Base-by-base conservation (phyloP, 192 early-diverging fungal species). In the Cetraspora pellucida region DNA sequence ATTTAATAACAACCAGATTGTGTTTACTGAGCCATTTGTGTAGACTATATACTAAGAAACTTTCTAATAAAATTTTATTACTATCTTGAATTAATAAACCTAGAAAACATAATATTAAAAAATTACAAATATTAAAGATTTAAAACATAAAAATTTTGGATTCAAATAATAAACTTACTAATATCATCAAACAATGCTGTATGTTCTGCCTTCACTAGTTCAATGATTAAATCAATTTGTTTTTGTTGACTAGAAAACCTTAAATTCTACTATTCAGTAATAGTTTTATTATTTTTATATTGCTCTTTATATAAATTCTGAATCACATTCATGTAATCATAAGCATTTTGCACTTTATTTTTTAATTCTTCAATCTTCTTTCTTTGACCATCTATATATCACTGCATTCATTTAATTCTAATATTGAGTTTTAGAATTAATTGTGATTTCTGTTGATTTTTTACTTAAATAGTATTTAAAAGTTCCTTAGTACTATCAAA, bases 291-390 rank as follows among this genome's bases (percentile, higher is more conserved):
- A 16, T 58, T 54, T 31, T 17, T 57, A 58, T 6, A 43, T 57
- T 72, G 54, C n/a, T 72, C 55, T 19, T 72, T 27, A 57, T 72
- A 72, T 43, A 72, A 58, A 58, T 72, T 58, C 10, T n/a, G 37
- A 43, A 30, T 37, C 17, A 10, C 25, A 54, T 4, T 27, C 28
- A 54, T 25, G 23, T 71, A 0, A 54, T 71, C 27, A 50, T 71
- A 71, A 71, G 19, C 21, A 3, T n/a, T 71, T 30, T 52, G 21
- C 28, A 71, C 23, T 23, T 52, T 7, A 16, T 71, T 49, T 17
- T 71, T 71, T 71, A 71, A 54, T 71, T 71, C 46, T 52, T 17
- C 45, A 25, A 71, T 52, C 52, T 71, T 25, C 11, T 49, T 69
- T 69, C 45, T 45, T 44, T 69, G 66, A 43, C 44, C 1, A 2